A percentile compares a stretch with the other conserved stretches of the same genome.
Evolutionary conservation across 2,329 filamentous ascomycete genomes (phyloP).

Genomic region (Aspergillus fructus): DNA sequence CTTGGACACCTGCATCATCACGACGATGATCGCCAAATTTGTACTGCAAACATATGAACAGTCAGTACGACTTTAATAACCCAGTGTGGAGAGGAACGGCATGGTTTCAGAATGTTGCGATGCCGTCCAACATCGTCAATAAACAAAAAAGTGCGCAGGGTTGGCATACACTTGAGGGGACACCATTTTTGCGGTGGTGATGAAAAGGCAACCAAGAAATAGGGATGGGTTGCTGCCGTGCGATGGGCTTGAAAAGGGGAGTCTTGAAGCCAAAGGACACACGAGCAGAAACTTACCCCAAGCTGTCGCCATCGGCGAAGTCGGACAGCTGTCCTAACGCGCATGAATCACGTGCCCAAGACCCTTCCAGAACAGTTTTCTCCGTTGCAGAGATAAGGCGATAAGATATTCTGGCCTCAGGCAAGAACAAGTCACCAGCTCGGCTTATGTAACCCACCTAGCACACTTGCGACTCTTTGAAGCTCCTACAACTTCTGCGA

Average conservation of each 20-base stretch:
- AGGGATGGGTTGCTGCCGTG: slow-evolving; percentile 12
- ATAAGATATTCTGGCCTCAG: slow-evolving; percentile 15
- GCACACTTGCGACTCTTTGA: slow-evolving; percentile 18
- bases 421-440: slow-evolving; percentile 15
- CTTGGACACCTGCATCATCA: slow-evolving; percentile 98
- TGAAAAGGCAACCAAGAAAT: slow-evolving; percentile 14
- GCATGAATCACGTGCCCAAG: slow-evolving; percentile 18
- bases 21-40: slow-evolving; percentile 91
- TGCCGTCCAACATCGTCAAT: background rate
- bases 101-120: background rate
- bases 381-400: background rate
- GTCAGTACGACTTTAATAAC: slow-evolving; percentile 13
- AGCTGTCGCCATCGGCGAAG: slow-evolving; percentile 19
- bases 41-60: slow-evolving; percentile 56
- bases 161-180: slow-evolving; percentile 63
- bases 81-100: background rate
- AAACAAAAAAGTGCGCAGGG: background rate
- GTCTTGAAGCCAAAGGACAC: slow-evolving; percentile 8
- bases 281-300: slow-evolving; percentile 22
- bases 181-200: slow-evolving; percentile 56
- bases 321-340: slow-evolving; percentile 27
- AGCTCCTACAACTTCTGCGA: slow-evolving; percentile 12
- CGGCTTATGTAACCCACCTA: slow-evolving; percentile 19
- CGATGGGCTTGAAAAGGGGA: slow-evolving; percentile 10
- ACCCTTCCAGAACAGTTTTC: slow-evolving; percentile 8